Conservation (phyloP, 2,329 filamentous ascomycete genomes). For the Cladobotryum mycophilum region DNA sequence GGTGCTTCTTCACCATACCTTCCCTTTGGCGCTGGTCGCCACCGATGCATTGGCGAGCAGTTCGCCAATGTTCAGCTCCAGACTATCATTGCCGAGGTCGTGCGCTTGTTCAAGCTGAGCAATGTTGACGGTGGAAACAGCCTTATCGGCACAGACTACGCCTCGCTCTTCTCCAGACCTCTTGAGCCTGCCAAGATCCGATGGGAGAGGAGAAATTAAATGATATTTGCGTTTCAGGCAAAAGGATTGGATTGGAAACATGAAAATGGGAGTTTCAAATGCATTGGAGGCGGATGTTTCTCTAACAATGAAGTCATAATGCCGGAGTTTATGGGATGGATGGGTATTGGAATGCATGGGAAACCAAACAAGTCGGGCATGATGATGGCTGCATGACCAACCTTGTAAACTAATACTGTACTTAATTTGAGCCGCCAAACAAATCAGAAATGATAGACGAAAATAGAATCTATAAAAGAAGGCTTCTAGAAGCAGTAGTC, state of each 20-base stretch:
- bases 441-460: too few relatives aligned
- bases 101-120: conserved; percentile 72
- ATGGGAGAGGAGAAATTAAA: conserved; percentile 63
- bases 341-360: too few relatives aligned
- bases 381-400: background rate
- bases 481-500: too few relatives aligned
- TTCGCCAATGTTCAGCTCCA: conserved; percentile 91
- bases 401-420: background rate
- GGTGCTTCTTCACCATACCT: conserved; percentile 85
- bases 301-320: too few relatives aligned
- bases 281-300: too few relatives aligned
- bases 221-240: background rate
- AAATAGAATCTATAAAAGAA: too few relatives aligned
- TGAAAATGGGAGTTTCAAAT: background rate
- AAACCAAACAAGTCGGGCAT: background rate
- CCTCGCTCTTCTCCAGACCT: conserved; percentile 67
- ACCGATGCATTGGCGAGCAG: conserved; percentile 94
- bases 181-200: conserved; percentile 63
- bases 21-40: conserved; percentile 86
- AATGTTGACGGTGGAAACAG: conserved; percentile 65
- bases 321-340: too few relatives aligned
- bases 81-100: conserved; percentile 71
- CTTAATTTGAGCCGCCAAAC: background rate
- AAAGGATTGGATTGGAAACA: background rate
- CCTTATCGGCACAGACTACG: conserved; percentile 63